Evolutionary conservation across 148 eudicot species (phyloP), one percentile per base, ranked within the genome.

Genomic region (Cornus florida): DNA sequence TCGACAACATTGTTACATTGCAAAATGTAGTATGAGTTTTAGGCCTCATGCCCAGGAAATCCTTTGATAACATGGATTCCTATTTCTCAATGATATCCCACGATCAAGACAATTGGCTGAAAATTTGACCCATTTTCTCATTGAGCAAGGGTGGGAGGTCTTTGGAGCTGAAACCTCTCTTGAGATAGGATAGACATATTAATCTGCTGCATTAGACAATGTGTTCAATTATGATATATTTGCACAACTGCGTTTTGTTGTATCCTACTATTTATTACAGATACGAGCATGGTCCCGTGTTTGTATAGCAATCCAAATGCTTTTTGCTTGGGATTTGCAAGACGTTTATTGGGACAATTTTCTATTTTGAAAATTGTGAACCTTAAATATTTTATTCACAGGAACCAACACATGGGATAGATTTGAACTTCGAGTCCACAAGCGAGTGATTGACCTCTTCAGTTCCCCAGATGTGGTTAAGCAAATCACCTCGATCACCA

Each of bases 401-500:
- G 97, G 97, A 80, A 93, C 97, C 43, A 93, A 93, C 82, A 91
- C 97, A 39, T 93, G 77, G 70, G 97, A 93, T 76, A 88, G 97
- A 69, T 93, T 93, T 57, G 97, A 93, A 84, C 91, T 93, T 60
- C 92, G 97, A 35, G 90, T 93, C 31, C 97, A 93, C 90, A 93
- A 93, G 85, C 91, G 97, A 62, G 94, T 92, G 53, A 93, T 93
- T 59, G 97, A 93, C 79, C 94, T 93, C 67, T 93, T 93, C 86
- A 91, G 97, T 82, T 91, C 94, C 31, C 97, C 97, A 1, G 97
- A 93, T 12, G 97, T 93, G 14, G 97, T 93, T 11, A 93, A 93
- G 91, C 93, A 91, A 83, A 93, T 93, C 81, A 93, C 97, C n/a
- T 93, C 97, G 8, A 93, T 93, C 86, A 93, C 94, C 53, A 89